Evolutionary conservation across 345 rosid species (phyloP).

Genomic region (Hirschfeldia incana): DNA sequence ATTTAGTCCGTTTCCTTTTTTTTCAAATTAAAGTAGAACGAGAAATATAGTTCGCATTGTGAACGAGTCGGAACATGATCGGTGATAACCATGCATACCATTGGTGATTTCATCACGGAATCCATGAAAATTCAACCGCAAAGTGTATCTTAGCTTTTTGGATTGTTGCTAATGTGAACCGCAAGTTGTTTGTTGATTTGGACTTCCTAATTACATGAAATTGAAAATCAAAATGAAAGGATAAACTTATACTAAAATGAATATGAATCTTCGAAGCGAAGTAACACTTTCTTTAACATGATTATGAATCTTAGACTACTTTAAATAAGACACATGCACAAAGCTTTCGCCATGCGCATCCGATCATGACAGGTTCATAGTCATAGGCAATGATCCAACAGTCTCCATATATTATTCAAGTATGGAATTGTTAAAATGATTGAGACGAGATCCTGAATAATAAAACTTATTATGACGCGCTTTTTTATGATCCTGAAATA

Average conservation of each 20-base stretch:
- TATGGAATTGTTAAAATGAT: neutral
- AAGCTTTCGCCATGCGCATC: neutral
- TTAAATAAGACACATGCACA: neutral
- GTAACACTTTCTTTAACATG: neutral
- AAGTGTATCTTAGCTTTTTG: neutral
- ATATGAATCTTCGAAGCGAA: slow-evolving; percentile 10
- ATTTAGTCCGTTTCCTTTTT: slow-evolving; percentile 2
- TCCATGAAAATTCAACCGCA: neutral
- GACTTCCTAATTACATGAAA: neutral
- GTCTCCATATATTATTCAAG: neutral
- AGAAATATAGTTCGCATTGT: neutral
- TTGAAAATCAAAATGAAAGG: neutral
- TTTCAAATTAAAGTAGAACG: neutral
- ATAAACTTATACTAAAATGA: neutral
- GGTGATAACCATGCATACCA: neutral
- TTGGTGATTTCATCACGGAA: neutral
- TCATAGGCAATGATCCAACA: neutral
- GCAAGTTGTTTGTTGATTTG: neutral
- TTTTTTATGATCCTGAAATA: neutral
- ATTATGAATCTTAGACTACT: neutral
- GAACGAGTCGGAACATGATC: slow-evolving; percentile 4
- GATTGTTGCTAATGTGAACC: neutral
- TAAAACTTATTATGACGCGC: neutral
- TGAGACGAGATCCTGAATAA: neutral
- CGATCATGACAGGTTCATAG: neutral